Percentiles rank a stretch among this genome's conserved stretches.
phyloP scores from a whole-genome alignment of 768 basidiomycete genomes.

The Mycena epipterygia region DNA sequence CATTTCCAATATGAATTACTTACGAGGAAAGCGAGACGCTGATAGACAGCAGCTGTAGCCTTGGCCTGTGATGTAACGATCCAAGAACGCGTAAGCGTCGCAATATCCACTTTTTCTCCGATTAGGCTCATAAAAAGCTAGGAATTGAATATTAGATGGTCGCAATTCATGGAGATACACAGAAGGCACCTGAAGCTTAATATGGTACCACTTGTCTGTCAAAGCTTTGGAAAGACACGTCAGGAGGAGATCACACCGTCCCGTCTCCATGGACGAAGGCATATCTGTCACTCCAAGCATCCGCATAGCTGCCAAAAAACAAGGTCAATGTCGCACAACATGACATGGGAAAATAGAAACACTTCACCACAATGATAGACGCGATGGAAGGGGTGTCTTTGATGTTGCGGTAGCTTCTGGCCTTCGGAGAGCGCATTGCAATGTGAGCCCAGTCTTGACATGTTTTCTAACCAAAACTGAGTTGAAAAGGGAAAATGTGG shows the following conservation, averaged over 20 bases:
- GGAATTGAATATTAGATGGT: not conserved
- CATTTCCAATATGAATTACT: not conserved
- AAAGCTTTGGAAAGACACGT: not conserved
- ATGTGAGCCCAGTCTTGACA: not conserved
- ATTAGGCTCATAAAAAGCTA: not conserved
- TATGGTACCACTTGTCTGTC: not conserved
- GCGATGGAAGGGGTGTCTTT: not conserved
- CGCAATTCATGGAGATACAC: too few species aligned
- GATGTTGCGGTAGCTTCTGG: slow-evolving; percentile 1
- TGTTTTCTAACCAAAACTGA: not conserved
- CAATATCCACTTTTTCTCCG: not conserved
- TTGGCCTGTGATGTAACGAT: not conserved
- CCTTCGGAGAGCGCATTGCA: not conserved
- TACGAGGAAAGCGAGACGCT: slow-evolving; percentile 2
- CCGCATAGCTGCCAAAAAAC: slow-evolving; percentile 3
- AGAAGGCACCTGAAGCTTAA: not conserved
- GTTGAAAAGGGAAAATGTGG: not conserved
- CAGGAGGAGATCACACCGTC: not conserved
- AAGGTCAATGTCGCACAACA: too few species aligned
- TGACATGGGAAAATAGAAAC: too few species aligned
- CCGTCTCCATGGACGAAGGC: not conserved
- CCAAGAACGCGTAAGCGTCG: not conserved
- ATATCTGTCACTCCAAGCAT: not conserved
- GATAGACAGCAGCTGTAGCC: slow-evolving; percentile 8
- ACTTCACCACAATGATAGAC: not conserved